Evolutionary conservation across 1,284 basidiomycete species (phyloP), one percentile per base, ranked within the genome.

Genomic region (Apiotrichum mycotoxinovorans): DNA sequence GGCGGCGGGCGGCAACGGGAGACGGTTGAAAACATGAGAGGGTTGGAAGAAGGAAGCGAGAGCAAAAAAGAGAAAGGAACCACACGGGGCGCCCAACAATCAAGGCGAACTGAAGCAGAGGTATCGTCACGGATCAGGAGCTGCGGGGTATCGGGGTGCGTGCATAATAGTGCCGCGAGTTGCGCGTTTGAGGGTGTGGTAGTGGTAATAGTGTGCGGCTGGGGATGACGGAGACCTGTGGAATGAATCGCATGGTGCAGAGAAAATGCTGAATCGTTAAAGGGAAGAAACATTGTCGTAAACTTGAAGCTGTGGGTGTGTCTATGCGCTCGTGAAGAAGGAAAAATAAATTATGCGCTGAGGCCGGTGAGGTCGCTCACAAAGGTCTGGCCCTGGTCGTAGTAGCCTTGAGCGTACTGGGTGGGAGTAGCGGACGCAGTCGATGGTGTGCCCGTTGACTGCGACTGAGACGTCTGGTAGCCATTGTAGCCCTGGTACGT

Each of bases 281-380:
- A 43, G 20, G n/a, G n/a, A n/a, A n/a, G n/a, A 42, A 44, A 26
- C 25, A 44, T 44, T 44, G 42, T 46, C n/a, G 44, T 46, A 18
- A 46, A 8, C 9, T 44, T 44, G 26, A 18, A 25, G 43, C n/a
- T n/a, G n/a, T n/a, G n/a, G n/a, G n/a, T n/a, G n/a, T n/a, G n/a
- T n/a, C n/a, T n/a, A n/a, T n/a, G 27, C 15, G 12, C 17, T 38
- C 2, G 9, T 8, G 14, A 38, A 38, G 17, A 20, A 20, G 30
- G 17, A 12, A 10, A 14, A 5, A 9, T 14, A 27, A 44, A 18
- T 45, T 52, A 59, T 26, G 58, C 51, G n/a, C 54, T 56, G n/a
- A 59, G 51, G 20, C 58, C 52, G 3, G 52, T 47, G 41, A 60
- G 51, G 42, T 60, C 58, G 26, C 37, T 44, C 22, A 60, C 58